Percentiles rank a stretch among this genome's conserved stretches.
phyloP scores from a whole-genome alignment of 202 grass and related monocot genomes.

The Cymbopogon flexuosus region DNA sequence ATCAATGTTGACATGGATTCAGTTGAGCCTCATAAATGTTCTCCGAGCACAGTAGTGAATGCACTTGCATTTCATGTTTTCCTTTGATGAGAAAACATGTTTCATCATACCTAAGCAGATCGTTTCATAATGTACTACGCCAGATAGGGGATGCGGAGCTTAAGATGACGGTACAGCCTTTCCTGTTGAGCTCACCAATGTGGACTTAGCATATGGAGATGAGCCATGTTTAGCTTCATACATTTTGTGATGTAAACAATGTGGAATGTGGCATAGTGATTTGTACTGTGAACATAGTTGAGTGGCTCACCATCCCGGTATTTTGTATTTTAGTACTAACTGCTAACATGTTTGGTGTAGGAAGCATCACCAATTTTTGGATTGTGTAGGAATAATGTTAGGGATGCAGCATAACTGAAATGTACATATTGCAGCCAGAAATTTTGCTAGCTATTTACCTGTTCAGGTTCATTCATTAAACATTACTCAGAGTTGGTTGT shows the following conservation, averaged over 20 bases:
- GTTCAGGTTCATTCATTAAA: background rate
- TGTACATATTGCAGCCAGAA: constrained; percentile 26
- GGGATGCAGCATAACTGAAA: background rate
- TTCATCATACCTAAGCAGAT: background rate
- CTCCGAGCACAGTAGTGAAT: background rate
- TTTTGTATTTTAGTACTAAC: constrained; percentile 31
- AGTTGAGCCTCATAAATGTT: background rate
- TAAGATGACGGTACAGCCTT: background rate
- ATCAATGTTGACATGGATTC: background rate
- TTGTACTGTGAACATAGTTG: constrained; percentile 12
- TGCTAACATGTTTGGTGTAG: constrained; percentile 9
- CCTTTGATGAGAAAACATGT: background rate
- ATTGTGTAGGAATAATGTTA: background rate
- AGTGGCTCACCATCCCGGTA: background rate
- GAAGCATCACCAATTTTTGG: constrained; percentile 28
- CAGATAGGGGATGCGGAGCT: background rate
- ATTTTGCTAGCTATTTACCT: background rate
- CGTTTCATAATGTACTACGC: background rate
- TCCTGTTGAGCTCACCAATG: background rate
- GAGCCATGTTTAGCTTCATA: background rate
- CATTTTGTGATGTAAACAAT: constrained; percentile 12
- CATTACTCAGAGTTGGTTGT: background rate
- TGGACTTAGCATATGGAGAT: background rate
- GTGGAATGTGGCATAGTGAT: background rate
- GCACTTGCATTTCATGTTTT: background rate